A percentile compares a stretch with the other conserved stretches of the same genome.
Evolutionary conservation across 768 basidiomycete species (phyloP).

Genomic region (Russula emetica): DNA sequence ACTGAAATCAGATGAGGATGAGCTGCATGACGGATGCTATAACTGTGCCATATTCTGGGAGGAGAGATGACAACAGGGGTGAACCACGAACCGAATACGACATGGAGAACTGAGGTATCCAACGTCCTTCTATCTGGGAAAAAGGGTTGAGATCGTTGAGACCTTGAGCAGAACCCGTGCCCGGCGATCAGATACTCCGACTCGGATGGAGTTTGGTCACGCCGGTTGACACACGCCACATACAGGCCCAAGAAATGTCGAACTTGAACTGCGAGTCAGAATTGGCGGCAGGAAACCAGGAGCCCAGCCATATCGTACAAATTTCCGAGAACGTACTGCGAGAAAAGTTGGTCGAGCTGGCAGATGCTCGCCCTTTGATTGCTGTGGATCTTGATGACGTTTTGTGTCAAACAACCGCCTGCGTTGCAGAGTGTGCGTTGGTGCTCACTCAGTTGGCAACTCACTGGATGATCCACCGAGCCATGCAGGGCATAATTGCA

Average conservation of each 20-base stretch:
- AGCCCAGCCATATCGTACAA: not conserved
- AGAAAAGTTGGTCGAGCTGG: not conserved
- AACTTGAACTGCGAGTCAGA: not conserved
- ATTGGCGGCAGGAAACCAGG: not conserved
- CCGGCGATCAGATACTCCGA: too few species aligned
- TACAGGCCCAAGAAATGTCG: not conserved
- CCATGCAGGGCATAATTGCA: slow-evolving; percentile 24
- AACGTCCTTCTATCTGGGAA: not conserved
- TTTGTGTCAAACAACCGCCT: slow-evolving; percentile 23
- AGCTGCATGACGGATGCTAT: not conserved
- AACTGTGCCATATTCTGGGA: not conserved
- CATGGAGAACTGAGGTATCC: not conserved
- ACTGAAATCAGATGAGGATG: not conserved
- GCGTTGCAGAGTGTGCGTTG: slow-evolving; percentile 24
- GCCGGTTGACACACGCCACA: not conserved
- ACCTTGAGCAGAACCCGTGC: too few species aligned
- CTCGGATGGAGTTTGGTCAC: too few species aligned
- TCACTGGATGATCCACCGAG: not conserved
- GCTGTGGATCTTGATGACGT: slow-evolving; percentile 24
- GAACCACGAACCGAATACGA: slow-evolving; percentile 8
- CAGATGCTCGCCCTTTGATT: slow-evolving; percentile 5
- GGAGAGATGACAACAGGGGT: not conserved
- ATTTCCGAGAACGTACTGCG: slow-evolving; percentile 7
- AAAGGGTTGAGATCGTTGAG: not conserved
- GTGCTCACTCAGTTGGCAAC: not conserved